A percentile compares a stretch with the other conserved stretches of the same genome.
These are phyloP conservation scores for Conringia planisiliqua DNA, from an alignment of 345 rosid genomes.

Conservation along the genomic window DNA sequence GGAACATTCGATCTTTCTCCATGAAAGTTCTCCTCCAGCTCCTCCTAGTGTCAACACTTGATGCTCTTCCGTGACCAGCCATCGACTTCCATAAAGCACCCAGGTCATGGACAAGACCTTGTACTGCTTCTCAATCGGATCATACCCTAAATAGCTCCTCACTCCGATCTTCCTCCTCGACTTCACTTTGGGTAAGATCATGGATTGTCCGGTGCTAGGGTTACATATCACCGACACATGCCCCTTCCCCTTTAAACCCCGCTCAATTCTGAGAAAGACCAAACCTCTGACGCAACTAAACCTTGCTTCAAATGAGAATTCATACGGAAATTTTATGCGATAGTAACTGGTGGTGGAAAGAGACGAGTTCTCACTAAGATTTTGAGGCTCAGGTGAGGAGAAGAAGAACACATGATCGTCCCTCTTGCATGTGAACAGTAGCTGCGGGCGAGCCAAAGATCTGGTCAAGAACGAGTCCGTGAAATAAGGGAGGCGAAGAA, in stretches of 20 bases:
- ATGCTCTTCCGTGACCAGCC: background rate
- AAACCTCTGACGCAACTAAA: background rate
- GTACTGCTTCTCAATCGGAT: background rate
- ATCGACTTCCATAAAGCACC: background rate
- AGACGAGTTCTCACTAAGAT: background rate
- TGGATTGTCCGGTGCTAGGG: background rate
- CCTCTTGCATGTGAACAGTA: background rate
- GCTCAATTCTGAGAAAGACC: background rate
- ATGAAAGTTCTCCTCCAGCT: background rate
- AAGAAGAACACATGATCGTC: background rate
- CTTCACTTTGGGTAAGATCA: background rate
- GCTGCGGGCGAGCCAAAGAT: background rate
- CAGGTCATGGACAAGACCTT: background rate
- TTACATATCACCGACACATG: background rate
- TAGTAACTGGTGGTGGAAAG: background rate
- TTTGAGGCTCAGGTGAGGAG: background rate
- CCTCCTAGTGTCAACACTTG: background rate
- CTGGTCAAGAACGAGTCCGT: background rate
- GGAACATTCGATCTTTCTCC: background rate
- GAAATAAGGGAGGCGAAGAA: background rate
- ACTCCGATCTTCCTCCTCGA: background rate
- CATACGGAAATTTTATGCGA: background rate
- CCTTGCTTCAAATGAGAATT: background rate
- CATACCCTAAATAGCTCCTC: background rate
- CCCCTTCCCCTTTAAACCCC: background rate